Evolutionary conservation across 2,329 filamentous ascomycete genomes (phyloP).

Genomic region (Sclerotinia glacialis): DNA sequence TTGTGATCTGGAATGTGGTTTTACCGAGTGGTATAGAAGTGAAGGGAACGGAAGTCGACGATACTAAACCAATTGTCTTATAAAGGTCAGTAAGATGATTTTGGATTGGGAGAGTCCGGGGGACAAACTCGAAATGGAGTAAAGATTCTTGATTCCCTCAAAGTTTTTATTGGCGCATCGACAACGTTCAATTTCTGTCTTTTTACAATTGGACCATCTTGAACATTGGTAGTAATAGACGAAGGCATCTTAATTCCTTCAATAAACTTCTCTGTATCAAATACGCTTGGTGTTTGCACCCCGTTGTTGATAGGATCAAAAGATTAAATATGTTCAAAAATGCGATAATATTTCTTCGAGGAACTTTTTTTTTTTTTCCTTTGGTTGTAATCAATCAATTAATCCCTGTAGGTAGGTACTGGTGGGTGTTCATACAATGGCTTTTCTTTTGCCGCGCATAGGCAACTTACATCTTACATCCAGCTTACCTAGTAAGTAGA

Average conservation of each 20-base stretch:
- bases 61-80: slow-evolving; percentile 89
- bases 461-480: no score
- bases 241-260: slow-evolving; percentile 46
- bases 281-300: slow-evolving; percentile 8
- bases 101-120: not conserved
- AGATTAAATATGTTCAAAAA: not conserved
- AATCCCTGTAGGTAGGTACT: not conserved
- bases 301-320: not conserved
- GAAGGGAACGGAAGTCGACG: slow-evolving; percentile 86
- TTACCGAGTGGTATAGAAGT: slow-evolving; percentile 86
- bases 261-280: not conserved
- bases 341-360: not conserved
- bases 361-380: slow-evolving; percentile 5
- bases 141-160: slow-evolving; percentile 74
- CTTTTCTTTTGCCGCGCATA: not conserved
- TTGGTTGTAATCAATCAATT: not conserved
- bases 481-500: no score
- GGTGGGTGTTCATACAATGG: no score
- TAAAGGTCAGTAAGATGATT: slow-evolving; percentile 25
- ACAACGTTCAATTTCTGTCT: slow-evolving; percentile 63
- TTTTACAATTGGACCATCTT: slow-evolving; percentile 66
- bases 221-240: slow-evolving; percentile 42
- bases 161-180: slow-evolving; percentile 43
- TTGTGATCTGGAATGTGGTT: slow-evolving; percentile 95
- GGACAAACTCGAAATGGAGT: slow-evolving; percentile 80